Evolutionary conservation across 2,329 filamentous ascomycete species (phyloP), one percentile per base, ranked within the genome.

Genomic region (Tolypocladium cylindrosporum): DNA sequence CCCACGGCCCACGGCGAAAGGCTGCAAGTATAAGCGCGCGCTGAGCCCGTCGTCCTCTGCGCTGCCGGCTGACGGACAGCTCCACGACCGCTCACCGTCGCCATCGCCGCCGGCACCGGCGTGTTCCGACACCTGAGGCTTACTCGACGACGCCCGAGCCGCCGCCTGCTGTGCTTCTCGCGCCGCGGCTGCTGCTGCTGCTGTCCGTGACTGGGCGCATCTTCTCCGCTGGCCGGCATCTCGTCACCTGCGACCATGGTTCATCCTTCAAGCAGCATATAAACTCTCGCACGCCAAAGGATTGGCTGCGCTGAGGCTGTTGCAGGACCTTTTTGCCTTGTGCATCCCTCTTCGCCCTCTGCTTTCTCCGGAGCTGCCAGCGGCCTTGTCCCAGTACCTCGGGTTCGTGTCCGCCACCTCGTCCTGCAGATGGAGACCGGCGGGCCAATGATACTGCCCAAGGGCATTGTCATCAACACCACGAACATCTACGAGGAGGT

Each of bases 391-490:
- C 48, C 19, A 11, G 14, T n/a, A 9, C 19, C 45, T 11, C 19
- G 31, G 31, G 31, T 51, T 51, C 48, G 31, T 51, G 16, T 31
- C 48, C n/a, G 48, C 48, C 37, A 42, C 48, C n/a, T n/a, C 13
- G 50, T 36, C 42, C 41, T 36, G 50, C 40, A 60, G 34, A 74
- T 74, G 72, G 70, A 73, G 60, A 61, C 68, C 55, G 68, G 66
- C 43, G 65, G 73, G 64, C 69, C 73, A 42, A 74, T 77, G 69
- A 75, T 82, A 41, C 65, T 85, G 66, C 83, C 83, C 24, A 79
- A 79, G 66, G 83, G 82, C 66, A 77, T 85, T 60, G 75, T 85
- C 60, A 74, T 76, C 55, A 85, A 84, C 69, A 77, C 75, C 10
- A 70, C 71, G 40, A 72, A 74, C 55, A 74, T 84, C 40, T 82